phyloP scores from a whole-genome alignment of 1,284 basidiomycete species.

The Puccinia coronata region DNA sequence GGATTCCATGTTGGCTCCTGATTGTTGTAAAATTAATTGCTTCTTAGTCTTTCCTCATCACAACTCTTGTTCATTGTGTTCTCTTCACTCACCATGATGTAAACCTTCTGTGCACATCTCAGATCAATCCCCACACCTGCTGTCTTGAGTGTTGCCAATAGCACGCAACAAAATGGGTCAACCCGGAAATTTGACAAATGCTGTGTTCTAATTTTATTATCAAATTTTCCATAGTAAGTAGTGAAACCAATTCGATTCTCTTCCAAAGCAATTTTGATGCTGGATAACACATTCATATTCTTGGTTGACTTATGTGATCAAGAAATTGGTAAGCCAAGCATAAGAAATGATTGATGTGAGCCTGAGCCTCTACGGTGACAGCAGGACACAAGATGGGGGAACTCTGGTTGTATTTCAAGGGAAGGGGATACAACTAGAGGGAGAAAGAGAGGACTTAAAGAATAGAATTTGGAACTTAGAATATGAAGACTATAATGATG shows the following conservation, averaged over 20 bases:
- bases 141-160: background rate
- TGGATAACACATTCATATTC: background rate
- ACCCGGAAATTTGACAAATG: background rate
- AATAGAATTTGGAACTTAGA: too few species aligned
- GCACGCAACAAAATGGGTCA: background rate
- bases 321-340: too few species aligned
- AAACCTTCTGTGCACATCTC: background rate
- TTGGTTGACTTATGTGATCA: background rate
- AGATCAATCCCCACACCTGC: background rate
- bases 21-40: background rate
- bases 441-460: too few species aligned
- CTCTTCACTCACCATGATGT: conserved; percentile 4
- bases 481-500: too few species aligned
- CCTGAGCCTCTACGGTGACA: too few species aligned
- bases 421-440: too few species aligned
- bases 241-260: background rate
- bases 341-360: background rate
- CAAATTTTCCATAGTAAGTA: background rate
- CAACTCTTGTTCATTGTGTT: too few species aligned
- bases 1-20: conserved; percentile 17
- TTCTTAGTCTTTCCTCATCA: background rate
- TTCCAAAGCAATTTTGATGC: background rate
- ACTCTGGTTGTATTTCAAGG: too few species aligned
- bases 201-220: background rate
- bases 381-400: too few species aligned